Base-by-base conservation (phyloP, 257 asterid genomes). In the Petrea volubilis region DNA sequence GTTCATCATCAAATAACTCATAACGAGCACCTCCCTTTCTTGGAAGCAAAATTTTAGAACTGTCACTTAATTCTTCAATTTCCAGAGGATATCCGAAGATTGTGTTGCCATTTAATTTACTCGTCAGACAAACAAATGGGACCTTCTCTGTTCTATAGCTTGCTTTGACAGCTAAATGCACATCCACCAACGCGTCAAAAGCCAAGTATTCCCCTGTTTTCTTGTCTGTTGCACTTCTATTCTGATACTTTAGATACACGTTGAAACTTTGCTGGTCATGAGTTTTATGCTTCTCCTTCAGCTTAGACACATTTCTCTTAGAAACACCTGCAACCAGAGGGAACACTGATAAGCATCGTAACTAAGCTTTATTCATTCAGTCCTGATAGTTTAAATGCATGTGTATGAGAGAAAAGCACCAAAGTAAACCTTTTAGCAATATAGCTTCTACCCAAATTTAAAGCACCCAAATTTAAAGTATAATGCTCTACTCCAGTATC, bases 81-180 rank as follows among this genome's bases (percentile, higher is more conserved):
- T 85, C 85, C 31, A 88, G 20, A 4, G 97, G 92, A 57, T 88
- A 75, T 27, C 96, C 96, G 4, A 82, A 23, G 70, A 91, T 77
- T n/a, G 87, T 66, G 60, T 59, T 65, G 21, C 81, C 82, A 21
- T 67, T 72, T 47, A 70, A 33, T 76, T 74, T 74, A 66, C 97
- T 88, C 57, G 74, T 77, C 38, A 88, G 66, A 62, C 85, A 70
- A 18, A 85, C 93, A 59, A 79, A 86, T 4, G 97, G 86, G 66
- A 76, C 86, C 2, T 81, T 65, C 61, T 80, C 86, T 63, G 59
- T 76, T 23, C 62, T 74, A 49, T 38, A 31, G 71, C 65, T 80
- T 58, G 81, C 53, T 73, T 82, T 27, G 70, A 81, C 83, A 13
- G 76, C 59, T 75, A 91, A 55, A 53, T 78, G 53, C 73, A 83